Conservation (phyloP, 108 stramenopile species). For the Pseudonitzschia multistriata region DNA sequence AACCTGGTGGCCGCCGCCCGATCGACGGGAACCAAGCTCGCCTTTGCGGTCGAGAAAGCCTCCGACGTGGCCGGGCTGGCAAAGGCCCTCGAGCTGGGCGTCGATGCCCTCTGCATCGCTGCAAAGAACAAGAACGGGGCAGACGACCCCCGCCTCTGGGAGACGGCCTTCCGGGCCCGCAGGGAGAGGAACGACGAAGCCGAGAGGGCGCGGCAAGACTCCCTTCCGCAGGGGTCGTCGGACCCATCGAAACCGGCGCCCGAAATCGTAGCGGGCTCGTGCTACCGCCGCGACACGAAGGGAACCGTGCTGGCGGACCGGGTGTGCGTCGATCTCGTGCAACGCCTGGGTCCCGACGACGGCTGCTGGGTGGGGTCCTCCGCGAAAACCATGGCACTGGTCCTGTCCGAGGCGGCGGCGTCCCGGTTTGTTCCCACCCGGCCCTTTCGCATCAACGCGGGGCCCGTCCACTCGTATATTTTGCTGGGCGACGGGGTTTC, state of each 20-base stretch:
- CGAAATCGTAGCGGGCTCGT: conserved; percentile 3
- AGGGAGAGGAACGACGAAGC: not conserved
- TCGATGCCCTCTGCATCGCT: conserved; percentile 29
- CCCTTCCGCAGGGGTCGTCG: not conserved
- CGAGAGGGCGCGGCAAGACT: not conserved
- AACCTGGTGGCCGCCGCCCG: conserved; percentile 24
- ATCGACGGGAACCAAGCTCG: conserved; percentile 24
- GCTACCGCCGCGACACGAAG: not conserved
- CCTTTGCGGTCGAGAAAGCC: conserved; percentile 13
- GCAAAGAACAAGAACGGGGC: not conserved
- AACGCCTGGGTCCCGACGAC: conserved; percentile 21
- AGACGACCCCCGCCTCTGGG: conserved; percentile 20
- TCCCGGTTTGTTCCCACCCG: conserved; percentile 33
- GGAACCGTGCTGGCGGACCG: conserved; percentile 27
- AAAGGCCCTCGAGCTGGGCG: conserved; percentile 25
- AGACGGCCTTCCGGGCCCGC: conserved; percentile 22
- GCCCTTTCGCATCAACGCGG: conserved; percentile 39
- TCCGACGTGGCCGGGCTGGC: conserved; percentile 15
- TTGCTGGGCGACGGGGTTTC: conserved; percentile 19
- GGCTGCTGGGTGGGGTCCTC: conserved; percentile 40
- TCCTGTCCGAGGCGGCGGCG: conserved; percentile 26
- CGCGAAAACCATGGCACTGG: conserved; percentile 33
- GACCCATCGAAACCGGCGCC: not conserved
- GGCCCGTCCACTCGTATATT: conserved; percentile 39
- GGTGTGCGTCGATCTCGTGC: conserved; percentile 33